Percentiles rank a stretch among this genome's conserved stretches.
phyloP scores from a whole-genome alignment of 805 yeast genomes.

The Ogataea ramenticola region DNA sequence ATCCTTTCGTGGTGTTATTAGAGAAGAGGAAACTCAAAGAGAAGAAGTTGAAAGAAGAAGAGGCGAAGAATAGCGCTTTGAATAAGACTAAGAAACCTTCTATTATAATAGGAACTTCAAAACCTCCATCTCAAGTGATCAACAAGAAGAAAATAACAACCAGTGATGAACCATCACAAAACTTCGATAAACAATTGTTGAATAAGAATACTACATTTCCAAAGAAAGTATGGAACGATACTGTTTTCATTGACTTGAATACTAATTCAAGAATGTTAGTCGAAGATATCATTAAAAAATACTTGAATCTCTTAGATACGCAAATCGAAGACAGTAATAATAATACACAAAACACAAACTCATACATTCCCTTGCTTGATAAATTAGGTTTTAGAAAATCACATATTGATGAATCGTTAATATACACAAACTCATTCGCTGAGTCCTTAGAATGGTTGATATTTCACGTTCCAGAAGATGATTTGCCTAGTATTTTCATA shows the following conservation, averaged over 20 bases:
- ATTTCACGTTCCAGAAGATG: conserved; percentile 92
- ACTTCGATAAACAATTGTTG: conserved; percentile 1
- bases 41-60: conserved; percentile 38
- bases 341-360: no score
- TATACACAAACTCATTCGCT: conserved; percentile 42
- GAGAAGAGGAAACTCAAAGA: conserved; percentile 44
- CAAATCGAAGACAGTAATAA: conserved; percentile 4
- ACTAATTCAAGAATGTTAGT: conserved; percentile 55
- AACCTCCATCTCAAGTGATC: not conserved
- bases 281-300: conserved; percentile 52
- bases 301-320: conserved; percentile 44
- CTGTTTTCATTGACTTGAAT: conserved; percentile 62
- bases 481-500: conserved; percentile 62
- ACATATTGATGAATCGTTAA: conserved; percentile 68
- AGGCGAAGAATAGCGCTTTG: conserved; percentile 38
- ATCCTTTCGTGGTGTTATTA: conserved; percentile 70
- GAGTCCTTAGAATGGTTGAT: conserved; percentile 69
- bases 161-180: not conserved
- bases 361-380: conserved; percentile 11
- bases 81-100: conserved; percentile 44
- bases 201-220: conserved; percentile 27
- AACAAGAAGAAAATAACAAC: not conserved
- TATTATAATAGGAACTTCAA: conserved; percentile 25
- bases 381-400: conserved; percentile 59
- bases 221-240: conserved; percentile 61